Percentiles rank a stretch among this genome's conserved stretches.
phyloP scores from a whole-genome alignment of 2,329 filamentous ascomycete genomes.

The Trichoderma endophyticum region DNA sequence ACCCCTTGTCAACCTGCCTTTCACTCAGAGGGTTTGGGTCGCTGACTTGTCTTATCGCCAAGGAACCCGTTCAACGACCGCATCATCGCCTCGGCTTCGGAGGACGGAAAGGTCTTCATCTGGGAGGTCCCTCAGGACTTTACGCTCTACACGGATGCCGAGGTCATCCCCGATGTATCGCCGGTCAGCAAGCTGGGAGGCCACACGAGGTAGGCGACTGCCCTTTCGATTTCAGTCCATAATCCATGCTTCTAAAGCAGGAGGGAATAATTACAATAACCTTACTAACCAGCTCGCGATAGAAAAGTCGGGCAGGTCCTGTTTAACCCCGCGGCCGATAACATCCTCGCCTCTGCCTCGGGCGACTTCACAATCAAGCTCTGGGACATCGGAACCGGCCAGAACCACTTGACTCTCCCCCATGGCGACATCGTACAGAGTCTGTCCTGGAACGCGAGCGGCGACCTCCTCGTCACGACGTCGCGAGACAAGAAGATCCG shows the following conservation, averaged over 20 bases:
- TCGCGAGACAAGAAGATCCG: slow-evolving; percentile 97
- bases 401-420: slow-evolving; percentile 71
- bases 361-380: slow-evolving; percentile 94
- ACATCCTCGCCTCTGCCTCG: slow-evolving; percentile 90
- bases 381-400: slow-evolving; percentile 85
- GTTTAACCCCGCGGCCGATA: slow-evolving; percentile 95
- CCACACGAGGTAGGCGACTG: slow-evolving; percentile 68
- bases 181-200: slow-evolving; percentile 80
- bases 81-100: slow-evolving; percentile 87
- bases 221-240: neutral
- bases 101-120: slow-evolving; percentile 95
- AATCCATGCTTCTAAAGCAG: neutral
- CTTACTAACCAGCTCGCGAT: slow-evolving; percentile 24
- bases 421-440: slow-evolving; percentile 93
- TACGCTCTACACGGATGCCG: slow-evolving; percentile 76
- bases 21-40: neutral
- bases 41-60: slow-evolving; percentile 23
- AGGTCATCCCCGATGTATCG: slow-evolving; percentile 76
- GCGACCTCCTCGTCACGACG: slow-evolving; percentile 82
- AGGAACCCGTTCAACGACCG: slow-evolving; percentile 97
- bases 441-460: slow-evolving; percentile 90
- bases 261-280: neutral
- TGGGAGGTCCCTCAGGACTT: slow-evolving; percentile 93
- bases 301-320: slow-evolving; percentile 98
- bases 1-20: neutral